Base-by-base conservation (phyloP, 805 yeast genomes). In the Suhomyces tanzawaensis region DNA sequence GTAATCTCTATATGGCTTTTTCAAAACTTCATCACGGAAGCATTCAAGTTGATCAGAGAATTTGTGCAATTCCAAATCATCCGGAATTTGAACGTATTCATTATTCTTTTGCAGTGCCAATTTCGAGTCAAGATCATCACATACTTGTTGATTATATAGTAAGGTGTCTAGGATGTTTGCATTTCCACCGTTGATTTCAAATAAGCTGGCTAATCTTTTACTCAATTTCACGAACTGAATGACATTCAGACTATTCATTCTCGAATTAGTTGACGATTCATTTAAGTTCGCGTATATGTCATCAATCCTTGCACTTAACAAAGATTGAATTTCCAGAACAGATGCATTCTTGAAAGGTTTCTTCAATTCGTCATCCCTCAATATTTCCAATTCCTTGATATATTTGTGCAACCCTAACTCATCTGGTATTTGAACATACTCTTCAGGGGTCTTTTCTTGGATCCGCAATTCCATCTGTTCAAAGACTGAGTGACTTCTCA, bases 141-240 rank as follows among this genome's bases (percentile, higher is more conserved):
- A 49, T 2, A 43, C 51, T 1, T 35, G 13, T 37, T 74, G 75
- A 42, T 74, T 77, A 35, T 74, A 71, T 15, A 77, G 49, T 27
- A 81, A 51, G 1, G 81, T 64, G 48, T 82, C 87, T 49, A 82
- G 68, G 8, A 77, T 68, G 36, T 72, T 75, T 2, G 81, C 64
- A 47, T 78, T 74, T 1, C 81, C 82, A 13, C 83, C 82, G 49
- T 81, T 81, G 25, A 76, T 48, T 15, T 59, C 56, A 53, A 23
- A 81, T 63, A 40, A 66, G 51, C 45, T n/a, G 19, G 39, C 35
- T 32, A 57, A 45, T 14, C 47, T 37, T 11, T 40, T 44, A 23
- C 42, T 31, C 37, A 57, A 40, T 16, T 49, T 51, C n/a, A 47
- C 44, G 34, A 52, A 50, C 16, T 34, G 37, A 23, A 32, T 38